Base-by-base conservation (phyloP, 2,329 filamentous ascomycete genomes). In the Fusarium abutilonis region DNA sequence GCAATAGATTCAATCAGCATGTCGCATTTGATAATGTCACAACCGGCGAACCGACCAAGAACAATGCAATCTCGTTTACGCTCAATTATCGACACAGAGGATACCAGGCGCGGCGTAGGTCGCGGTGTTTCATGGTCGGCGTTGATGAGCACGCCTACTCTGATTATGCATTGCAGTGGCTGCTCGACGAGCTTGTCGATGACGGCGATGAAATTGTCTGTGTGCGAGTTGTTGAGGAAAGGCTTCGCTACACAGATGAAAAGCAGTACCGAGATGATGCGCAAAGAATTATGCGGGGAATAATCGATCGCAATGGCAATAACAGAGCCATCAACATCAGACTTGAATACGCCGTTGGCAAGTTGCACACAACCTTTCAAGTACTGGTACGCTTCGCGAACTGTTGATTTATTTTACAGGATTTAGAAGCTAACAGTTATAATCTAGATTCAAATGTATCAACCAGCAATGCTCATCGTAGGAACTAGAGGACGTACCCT, bases 151-250 rank as follows among this genome's bases (percentile, higher is more conserved):
- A 97, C 69, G 86, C 92, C 56, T 97, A 97, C 76, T 96, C 92
- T 7, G 91, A 96, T 62, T 95, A 94, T 76, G 93, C 93, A 14
- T 81, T 97, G 15, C 91, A 96, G 75, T 97, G 93, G 93, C 83
- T 97, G 46, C 86, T 97, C 35, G 92, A 96, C 70, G 92, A 96
- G 77, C 83, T 97, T 52, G 92, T 97, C 36, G 93, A 97, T 70
- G 93, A 97, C 71, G 93, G 93, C 15, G 93, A 97, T 73, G 92
- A 97, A 76, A 89, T 97, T 54, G 90, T 97, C 9, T 97, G 93
- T 76, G 84, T 97, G 44, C 85, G 92, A 48, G 93, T 96, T 3
- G 85, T 96, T 39, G 93, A 97, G 72, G 93, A 91, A 72, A 91
- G 94, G 63, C 84, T 88, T 47, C 90, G 89, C 48, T 81, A 87